Evolutionary conservation across 495 filamentous ascomycete species (phyloP), one percentile per base, ranked within the genome.

Genomic region (Jackrogersella multiformis): DNA sequence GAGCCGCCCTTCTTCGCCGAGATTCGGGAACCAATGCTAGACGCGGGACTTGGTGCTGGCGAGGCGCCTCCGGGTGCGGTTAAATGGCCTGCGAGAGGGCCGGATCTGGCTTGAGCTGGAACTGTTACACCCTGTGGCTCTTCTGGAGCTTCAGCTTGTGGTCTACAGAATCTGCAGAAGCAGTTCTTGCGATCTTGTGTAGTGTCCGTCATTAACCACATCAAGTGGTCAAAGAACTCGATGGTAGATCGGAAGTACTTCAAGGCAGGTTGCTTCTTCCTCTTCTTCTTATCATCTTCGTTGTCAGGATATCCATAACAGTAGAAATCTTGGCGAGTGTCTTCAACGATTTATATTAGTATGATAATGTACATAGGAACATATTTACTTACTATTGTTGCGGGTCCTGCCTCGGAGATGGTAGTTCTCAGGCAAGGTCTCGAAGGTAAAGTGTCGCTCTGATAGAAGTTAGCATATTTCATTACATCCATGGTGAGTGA

Each of bases 281-380:
- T 49, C 30, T 18, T 35, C 16, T 53, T 28, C 7, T 56, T 55
- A 26, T 16, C 54, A 7, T 45, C 24, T 7, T 46, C 28, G 5
- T 21, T 16, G 0, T 79, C 75, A 1, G 80, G 80, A 51, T 81
- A 79, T 12, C 80, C 80, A 28, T 77, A 82, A 6, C 80, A 62
- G 56, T 78, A 80, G 52, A 76, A 78, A 54, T 81, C 79, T n/a
- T 72, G 59, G 5, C 56, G 55, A 16, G 39, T 46, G 41, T 38
- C 65, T 57, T 53, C 8, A 30, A 5, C 8, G 24, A 1, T 13
- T 12, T 26, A 20, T 15, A 20, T 61, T 34, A 38, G 48, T 32
- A 55, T 20, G 3, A 32, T 10, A 13, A 36, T 28, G 5, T 9
- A 46, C 10, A 21, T 32, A 28, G 24, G 10, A 18, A 15, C 21